Conservation (phyloP, 2,329 filamentous ascomycete species). For the Talaromyces pinophilus region DNA sequence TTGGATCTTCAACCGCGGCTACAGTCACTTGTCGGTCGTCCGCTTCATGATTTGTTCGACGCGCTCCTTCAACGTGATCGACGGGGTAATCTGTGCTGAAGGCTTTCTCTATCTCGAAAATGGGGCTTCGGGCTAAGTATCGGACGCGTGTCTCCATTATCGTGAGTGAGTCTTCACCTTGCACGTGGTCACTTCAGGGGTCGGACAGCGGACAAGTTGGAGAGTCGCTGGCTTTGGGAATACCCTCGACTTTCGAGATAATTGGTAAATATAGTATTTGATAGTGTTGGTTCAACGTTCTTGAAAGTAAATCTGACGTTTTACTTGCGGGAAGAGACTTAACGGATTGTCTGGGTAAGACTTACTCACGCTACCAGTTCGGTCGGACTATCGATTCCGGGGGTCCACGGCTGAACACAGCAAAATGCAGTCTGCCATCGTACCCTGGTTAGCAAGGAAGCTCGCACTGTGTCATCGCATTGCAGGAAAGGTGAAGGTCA, state of each 20-base stretch:
- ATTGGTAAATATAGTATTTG: not conserved
- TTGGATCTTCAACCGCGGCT: constrained; percentile 1
- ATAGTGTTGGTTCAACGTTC: not conserved
- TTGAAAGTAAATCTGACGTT: not conserved
- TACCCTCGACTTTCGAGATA: not conserved
- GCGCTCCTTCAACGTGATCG: constrained; percentile 15
- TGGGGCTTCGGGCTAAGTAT: constrained; percentile 14
- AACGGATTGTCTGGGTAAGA: not conserved
- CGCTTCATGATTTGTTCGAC: constrained; percentile 10
- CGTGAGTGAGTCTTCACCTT: not conserved
- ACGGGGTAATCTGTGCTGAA: constrained; percentile 15
- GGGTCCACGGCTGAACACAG: not conserved
- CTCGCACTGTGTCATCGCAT: not conserved
- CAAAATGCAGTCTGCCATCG: not conserved
- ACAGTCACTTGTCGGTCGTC: constrained; percentile 10
- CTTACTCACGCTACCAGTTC: not conserved
- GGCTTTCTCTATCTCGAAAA: constrained; percentile 15
- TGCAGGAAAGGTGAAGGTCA: not conserved
- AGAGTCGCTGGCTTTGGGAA: not conserved
- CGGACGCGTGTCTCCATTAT: constrained; percentile 10
- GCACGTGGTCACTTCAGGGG: not conserved
- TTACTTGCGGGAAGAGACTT: not conserved
- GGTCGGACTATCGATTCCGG: not conserved
- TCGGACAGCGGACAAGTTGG: not conserved
- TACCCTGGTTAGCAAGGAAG: not conserved